Evolutionary conservation across 371 early-diverging fungal species (phyloP).

Genomic region (Mortierella sp.): DNA sequence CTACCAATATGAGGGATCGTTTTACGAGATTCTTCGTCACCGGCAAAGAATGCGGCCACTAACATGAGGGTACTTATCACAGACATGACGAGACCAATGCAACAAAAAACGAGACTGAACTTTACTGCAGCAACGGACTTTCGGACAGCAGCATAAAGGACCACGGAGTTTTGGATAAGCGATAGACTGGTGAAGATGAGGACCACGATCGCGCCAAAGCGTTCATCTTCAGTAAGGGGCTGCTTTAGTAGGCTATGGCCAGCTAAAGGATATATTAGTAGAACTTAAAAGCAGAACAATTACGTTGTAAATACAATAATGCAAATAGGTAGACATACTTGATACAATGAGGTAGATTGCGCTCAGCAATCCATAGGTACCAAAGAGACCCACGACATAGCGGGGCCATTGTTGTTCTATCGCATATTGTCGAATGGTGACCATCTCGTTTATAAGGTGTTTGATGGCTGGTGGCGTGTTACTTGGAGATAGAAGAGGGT

Average conservation of each 20-base stretch:
- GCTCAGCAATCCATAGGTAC: not conserved
- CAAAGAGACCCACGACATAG: not conserved
- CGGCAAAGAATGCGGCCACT: not conserved
- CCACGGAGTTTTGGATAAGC: not conserved
- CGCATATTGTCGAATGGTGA: not conserved
- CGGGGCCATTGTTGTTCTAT: not conserved
- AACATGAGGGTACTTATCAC: not conserved
- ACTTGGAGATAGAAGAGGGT: too few species aligned
- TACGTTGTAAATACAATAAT: not conserved
- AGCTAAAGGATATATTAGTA: too few species aligned
- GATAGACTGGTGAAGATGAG: not conserved
- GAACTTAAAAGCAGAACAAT: not conserved
- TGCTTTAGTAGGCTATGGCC: not conserved
- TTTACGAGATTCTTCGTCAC: not conserved
- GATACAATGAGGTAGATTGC: not conserved
- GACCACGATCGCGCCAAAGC: not conserved
- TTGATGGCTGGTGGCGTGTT: too few species aligned
- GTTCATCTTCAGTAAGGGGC: not conserved
- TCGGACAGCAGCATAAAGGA: constrained; percentile 14
- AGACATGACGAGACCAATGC: not conserved
- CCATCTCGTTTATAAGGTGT: not conserved
- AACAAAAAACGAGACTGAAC: constrained; percentile 7
- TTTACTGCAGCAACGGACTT: constrained; percentile 23
- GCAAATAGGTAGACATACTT: not conserved
- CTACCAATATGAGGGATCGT: not conserved